Evolutionary conservation across 805 yeast genomes (phyloP), one percentile per base, ranked within the genome.

Genomic region (Teunomyces pallodes): DNA sequence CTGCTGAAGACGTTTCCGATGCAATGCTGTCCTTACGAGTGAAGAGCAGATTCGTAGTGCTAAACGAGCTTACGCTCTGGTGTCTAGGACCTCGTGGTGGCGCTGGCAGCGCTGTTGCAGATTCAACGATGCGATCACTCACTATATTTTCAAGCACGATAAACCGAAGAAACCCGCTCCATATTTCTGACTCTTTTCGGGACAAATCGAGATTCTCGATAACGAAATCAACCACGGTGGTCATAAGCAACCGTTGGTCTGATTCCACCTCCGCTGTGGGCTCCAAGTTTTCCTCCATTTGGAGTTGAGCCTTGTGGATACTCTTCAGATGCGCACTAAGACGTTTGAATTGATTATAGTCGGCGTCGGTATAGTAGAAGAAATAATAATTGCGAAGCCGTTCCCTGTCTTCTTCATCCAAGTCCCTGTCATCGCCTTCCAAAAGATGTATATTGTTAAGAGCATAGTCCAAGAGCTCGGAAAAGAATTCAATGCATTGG

Each of bases 381-480:
- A 57, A 61, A 12, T 47, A 44, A 38, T 48, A 54, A 24, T 51
- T 49, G 45, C 46, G 45, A 12, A 46, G 38, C 16, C 49, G 41
- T 28, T 46, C 43, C 8, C 42, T 27, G 28, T 50, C 55, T 3
- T 32, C 26, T 9, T 36, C 14, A 13, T 33, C 42, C 40, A 48
- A 48, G 10, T 48, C 46, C 9, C 46, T 36, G 2, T 46, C 50
- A 29, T 46, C 49, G 13, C 46, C 54, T 2, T 48, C 43, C 16
- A 53, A 41, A 13, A 50, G 47, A 36, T 43, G 43, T 20, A 57
- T 36, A 38, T 60, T 56, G 32, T 57, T 49, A 14, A 65, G 51
- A 36, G 62, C 52, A 45, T 57, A 57, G 44, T 63, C 69, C 33
- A 61, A 27, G 8, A 60, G 28, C 9, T 65, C 67, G 16, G 50